Percentiles rank a stretch among this genome's conserved stretches.
Conservation (phyloP, 2,329 filamentous ascomycete species). For the Colletotrichum graminicola region DNA sequence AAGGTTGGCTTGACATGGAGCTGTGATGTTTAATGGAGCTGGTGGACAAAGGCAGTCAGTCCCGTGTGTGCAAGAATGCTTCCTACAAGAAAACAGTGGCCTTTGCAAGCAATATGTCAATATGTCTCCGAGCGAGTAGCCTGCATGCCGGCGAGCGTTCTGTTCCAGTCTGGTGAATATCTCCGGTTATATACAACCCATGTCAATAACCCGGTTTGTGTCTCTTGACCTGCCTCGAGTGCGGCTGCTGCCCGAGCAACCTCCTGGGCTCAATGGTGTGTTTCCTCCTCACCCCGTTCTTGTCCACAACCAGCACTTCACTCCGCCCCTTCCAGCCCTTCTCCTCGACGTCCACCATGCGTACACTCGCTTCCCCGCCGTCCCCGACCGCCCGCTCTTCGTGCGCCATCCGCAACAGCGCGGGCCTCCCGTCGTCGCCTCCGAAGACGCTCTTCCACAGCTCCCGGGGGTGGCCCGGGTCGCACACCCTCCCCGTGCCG, state of each 20-base stretch:
- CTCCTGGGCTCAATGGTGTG: conserved; percentile 33
- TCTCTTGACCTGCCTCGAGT: conserved; percentile 7
- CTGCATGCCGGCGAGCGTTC: not conserved
- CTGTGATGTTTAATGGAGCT: not conserved
- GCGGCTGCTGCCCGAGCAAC: conserved; percentile 4
- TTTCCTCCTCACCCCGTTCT: conserved; percentile 13
- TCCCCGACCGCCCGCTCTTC: not conserved
- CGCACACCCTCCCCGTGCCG: conserved; percentile 31
- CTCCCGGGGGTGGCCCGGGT: conserved; percentile 26
- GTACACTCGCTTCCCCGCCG: not conserved
- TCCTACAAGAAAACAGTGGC: too few species aligned
- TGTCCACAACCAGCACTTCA: conserved; percentile 29
- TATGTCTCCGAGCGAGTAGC: too few species aligned
- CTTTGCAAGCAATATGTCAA: too few species aligned
- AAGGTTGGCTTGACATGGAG: not conserved
- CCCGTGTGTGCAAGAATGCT: too few species aligned
- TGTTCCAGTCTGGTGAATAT: too few species aligned
- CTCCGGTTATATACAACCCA: too few species aligned
- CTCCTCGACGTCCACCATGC: conserved; percentile 36
- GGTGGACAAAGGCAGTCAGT: not conserved
- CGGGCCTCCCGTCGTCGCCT: conserved; percentile 22
- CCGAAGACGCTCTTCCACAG: conserved; percentile 21
- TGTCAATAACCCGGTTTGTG: not conserved
- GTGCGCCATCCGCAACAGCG: conserved; percentile 36
- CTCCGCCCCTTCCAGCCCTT: conserved; percentile 37